A percentile compares a stretch with the other conserved stretches of the same genome.
These are phyloP conservation scores for Kalmusia sp. DNA, from an alignment of 2,329 filamentous ascomycete species.

Conservation along the genomic window DNA sequence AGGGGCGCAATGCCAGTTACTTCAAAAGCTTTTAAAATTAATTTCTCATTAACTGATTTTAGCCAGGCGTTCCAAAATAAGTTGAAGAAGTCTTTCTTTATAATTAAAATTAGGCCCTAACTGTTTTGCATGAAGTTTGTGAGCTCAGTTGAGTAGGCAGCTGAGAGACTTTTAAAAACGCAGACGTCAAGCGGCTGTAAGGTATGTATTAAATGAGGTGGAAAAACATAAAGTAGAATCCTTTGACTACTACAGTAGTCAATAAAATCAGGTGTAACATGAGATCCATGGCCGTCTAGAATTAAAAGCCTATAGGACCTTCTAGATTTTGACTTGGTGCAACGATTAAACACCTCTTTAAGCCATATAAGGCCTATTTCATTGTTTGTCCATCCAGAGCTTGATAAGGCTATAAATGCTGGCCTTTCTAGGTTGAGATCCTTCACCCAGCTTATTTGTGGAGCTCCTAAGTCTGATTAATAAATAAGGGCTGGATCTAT, in stretches of 20 bases:
- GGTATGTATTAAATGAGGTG: conserved; percentile 1
- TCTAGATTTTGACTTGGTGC: background rate
- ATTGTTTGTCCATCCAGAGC: background rate
- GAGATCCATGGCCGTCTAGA: background rate
- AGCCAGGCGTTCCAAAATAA: background rate
- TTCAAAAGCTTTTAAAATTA: background rate
- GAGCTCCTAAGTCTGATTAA: too few species aligned
- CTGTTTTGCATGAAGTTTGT: background rate
- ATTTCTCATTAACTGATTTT: background rate
- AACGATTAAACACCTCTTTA: background rate
- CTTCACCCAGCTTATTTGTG: background rate
- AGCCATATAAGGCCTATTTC: background rate
- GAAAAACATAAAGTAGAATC: background rate
- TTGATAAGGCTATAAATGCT: background rate
- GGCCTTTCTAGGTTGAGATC: background rate
- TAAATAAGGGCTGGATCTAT: background rate
- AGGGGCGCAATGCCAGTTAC: conserved; percentile 1
- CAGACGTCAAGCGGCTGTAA: conserved; percentile 7
- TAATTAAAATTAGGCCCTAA: background rate
- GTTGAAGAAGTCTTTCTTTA: background rate
- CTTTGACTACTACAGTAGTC: conserved; percentile 5
- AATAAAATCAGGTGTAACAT: background rate
- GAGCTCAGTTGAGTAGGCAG: conserved; percentile 4
- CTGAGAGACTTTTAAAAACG: conserved; percentile 6
- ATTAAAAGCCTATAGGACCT: background rate